Conservation (phyloP, 1,284 basidiomycete genomes). For the Xerocomus cyaneibrunnescens region DNA sequence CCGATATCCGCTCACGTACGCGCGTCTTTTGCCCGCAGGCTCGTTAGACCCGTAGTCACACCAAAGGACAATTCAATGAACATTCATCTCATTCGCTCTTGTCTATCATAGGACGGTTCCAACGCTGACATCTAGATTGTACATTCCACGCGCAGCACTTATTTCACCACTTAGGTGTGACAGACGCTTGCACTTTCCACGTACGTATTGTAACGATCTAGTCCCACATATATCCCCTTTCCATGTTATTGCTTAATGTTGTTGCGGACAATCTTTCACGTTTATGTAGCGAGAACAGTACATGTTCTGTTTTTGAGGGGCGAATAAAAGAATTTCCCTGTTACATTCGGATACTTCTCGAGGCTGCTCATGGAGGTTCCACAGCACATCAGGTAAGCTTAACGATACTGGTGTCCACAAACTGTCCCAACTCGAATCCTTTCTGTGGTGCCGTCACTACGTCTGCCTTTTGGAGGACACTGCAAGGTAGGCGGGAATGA, state of each 20-base stretch:
- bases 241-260: conserved; percentile 21
- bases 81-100: conserved; percentile 22
- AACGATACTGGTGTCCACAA: conserved; percentile 17
- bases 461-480: conserved; percentile 30
- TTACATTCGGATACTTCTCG: not conserved
- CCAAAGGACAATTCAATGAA: conserved; percentile 23
- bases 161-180: not conserved
- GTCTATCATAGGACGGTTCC: conserved; percentile 24
- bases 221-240: conserved; percentile 4
- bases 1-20: not conserved
- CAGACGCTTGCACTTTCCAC: conserved; percentile 15
- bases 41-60: conserved; percentile 25
- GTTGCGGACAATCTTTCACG: conserved; percentile 11
- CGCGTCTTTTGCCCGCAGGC: conserved; percentile 6
- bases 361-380: not conserved
- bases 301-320: not conserved
- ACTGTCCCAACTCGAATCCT: conserved; percentile 16
- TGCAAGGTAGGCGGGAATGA: conserved; percentile 5
- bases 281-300: conserved; percentile 7
- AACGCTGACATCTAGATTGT: conserved; percentile 24
- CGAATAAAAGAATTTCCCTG: not conserved
- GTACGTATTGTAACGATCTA: conserved; percentile 17
- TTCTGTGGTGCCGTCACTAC: conserved; percentile 19
- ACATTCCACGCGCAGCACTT: conserved; percentile 9
- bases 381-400: conserved; percentile 19